phyloP scores from a whole-genome alignment of 495 filamentous ascomycete species.

The Neurospora sp. region DNA sequence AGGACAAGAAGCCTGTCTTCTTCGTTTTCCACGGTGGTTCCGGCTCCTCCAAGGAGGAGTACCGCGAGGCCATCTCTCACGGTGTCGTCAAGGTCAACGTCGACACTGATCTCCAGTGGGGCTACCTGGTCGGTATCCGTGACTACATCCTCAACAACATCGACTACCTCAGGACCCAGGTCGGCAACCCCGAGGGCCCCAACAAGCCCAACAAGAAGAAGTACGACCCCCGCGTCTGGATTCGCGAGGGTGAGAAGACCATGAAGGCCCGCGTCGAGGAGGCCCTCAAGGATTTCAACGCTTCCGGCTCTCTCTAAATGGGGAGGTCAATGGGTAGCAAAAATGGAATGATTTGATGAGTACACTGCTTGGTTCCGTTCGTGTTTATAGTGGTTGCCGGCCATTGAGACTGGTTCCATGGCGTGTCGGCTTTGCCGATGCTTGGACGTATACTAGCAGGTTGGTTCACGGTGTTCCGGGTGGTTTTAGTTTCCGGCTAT shows the following conservation, averaged over 20 bases:
- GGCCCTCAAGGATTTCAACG: constrained; percentile 86
- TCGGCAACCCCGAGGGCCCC: constrained; percentile 90
- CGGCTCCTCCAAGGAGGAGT: constrained; percentile 83
- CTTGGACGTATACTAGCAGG: background rate
- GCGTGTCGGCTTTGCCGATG: background rate
- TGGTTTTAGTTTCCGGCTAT: background rate
- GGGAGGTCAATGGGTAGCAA: background rate
- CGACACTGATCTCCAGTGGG: constrained; percentile 76
- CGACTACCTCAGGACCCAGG: constrained; percentile 75
- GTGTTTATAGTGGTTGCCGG: background rate
- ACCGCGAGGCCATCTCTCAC: constrained; percentile 68
- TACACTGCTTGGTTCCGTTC: background rate
- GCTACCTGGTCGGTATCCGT: constrained; percentile 77
- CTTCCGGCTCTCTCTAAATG: constrained; percentile 70
- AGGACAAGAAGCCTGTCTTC: constrained; percentile 85
- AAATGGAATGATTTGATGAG: background rate
- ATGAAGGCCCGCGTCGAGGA: constrained; percentile 75
- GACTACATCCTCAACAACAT: constrained; percentile 92
- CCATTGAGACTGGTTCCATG: background rate
- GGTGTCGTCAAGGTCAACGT: constrained; percentile 98
- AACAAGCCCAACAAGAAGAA: constrained; percentile 86
- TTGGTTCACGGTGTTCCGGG: background rate
- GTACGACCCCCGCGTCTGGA: constrained; percentile 73
- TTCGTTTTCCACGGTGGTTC: constrained; percentile 99
- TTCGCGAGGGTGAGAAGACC: constrained; percentile 94